Evolutionary conservation across 306 rosid genomes (phyloP), one percentile per base, ranked within the genome.

Genomic region (Prunus mume): DNA sequence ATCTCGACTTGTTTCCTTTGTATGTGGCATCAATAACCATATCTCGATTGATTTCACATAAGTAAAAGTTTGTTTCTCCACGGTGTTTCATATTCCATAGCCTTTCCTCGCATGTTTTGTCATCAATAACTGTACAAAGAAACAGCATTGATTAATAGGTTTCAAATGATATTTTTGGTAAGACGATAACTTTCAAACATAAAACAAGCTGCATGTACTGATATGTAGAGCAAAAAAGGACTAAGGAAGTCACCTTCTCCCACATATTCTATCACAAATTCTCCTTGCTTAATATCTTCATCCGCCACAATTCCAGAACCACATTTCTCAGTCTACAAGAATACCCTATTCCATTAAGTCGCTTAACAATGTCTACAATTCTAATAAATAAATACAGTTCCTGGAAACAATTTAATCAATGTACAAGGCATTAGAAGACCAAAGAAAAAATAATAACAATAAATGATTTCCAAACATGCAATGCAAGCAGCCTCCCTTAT

Each of bases 1-100:
- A 95, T 95, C 98, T 88, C 32, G 98, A 95, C 80, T 90, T 95
- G 86, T 95, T 95, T 78, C 98, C 98, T 86, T 95, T 92, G 84
- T 92, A 80, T 52, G 98, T 90, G 15, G 98, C 98, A 85, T 95
- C 98, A 75, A 95, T 95, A 87, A 95, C 98, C 97, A 88, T 92
- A 82, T 95, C 97, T 68, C 98, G 90, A 79, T 89, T 92, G 87
- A 95, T 89, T 80, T 95, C 98, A 25, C 98, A 92, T n/a, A 95
- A 68, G 90, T 95, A 95, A 74, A 95, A 95, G 87, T 95, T 95
- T 63, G 95, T 92, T 83, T 92, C 97, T 74, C 98, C 97, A 27
- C 91, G 97, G 79, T 88, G 90, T 83, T 95, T 95, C 98, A 95
- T 95, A 69, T 86, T 83, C 98, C 98, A 95, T 72, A 95, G 97